Evolutionary conservation across 805 yeast species (phyloP).

Genomic region (Candida krabiensis): DNA sequence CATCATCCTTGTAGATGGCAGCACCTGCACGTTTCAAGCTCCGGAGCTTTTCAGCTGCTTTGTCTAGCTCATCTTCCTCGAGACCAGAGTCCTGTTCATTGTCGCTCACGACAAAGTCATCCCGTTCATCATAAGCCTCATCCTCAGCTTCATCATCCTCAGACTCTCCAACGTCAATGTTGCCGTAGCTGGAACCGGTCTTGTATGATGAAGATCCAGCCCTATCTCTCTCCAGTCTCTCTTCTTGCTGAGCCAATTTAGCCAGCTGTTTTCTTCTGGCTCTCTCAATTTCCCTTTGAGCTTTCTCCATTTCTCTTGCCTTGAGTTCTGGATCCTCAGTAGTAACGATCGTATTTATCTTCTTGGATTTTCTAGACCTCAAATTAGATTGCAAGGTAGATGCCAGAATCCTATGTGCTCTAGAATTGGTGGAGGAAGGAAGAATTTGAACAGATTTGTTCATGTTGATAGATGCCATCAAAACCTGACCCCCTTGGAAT

Average conservation of each 20-base stretch:
- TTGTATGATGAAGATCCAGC: slow-evolving; percentile 11
- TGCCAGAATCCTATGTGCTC: slow-evolving; percentile 78
- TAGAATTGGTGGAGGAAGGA: slow-evolving; percentile 88
- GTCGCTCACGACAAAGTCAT: slow-evolving; percentile 38
- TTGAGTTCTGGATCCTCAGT: slow-evolving; percentile 68
- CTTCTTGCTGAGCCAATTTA: slow-evolving; percentile 54
- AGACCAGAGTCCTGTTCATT: slow-evolving; percentile 32
- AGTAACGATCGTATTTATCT: slow-evolving; percentile 50
- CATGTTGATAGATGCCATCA: slow-evolving; percentile 67
- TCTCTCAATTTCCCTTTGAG: slow-evolving; percentile 61
- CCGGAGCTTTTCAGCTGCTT: slow-evolving; percentile 60
- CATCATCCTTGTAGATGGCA: slow-evolving; percentile 42
- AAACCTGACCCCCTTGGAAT: slow-evolving; percentile 68
- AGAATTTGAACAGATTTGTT: slow-evolving; percentile 69
- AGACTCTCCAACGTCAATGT: slow-evolving; percentile 44
- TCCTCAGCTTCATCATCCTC: slow-evolving; percentile 33
- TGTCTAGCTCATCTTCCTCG: slow-evolving; percentile 42
- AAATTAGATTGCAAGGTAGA: slow-evolving; percentile 58
- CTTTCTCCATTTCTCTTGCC: slow-evolving; percentile 65
- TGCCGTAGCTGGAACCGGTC: slow-evolving; percentile 6
- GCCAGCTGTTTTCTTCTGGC: slow-evolving; percentile 62
- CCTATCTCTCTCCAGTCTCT: slow-evolving; percentile 47
- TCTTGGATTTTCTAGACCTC: slow-evolving; percentile 44
- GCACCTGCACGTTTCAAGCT: slow-evolving; percentile 57
- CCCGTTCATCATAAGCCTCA: slow-evolving; percentile 32